Percentiles rank a stretch among this genome's conserved stretches.
Conservation (phyloP, 2,329 filamentous ascomycete species). For the Penicillium sp. region DNA sequence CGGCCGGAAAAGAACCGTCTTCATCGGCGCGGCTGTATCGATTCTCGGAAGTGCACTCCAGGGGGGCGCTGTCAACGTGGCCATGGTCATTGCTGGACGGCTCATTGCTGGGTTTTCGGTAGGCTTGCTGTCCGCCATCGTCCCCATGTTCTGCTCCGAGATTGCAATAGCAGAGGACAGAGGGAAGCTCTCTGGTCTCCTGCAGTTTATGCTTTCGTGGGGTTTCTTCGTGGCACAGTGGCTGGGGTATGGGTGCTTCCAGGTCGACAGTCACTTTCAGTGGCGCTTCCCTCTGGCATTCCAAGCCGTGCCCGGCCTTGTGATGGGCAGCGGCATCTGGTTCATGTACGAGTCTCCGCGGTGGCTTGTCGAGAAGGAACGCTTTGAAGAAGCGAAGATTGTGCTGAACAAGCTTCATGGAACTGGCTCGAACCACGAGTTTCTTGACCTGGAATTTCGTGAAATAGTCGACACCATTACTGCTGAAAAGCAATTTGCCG, state of each 20-base stretch:
- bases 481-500: slow-evolving; percentile 40
- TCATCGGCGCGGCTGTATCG: slow-evolving; percentile 14
- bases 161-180: slow-evolving; percentile 39
- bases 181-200: slow-evolving; percentile 35
- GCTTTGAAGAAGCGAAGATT: slow-evolving; percentile 27
- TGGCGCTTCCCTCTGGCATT: slow-evolving; percentile 49
- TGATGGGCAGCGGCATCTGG: slow-evolving; percentile 35
- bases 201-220: slow-evolving; percentile 45
- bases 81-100: slow-evolving; percentile 16
- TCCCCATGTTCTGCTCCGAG: slow-evolving; percentile 40
- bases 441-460: slow-evolving; percentile 45
- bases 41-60: slow-evolving; percentile 14
- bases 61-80: slow-evolving; percentile 13
- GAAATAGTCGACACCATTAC: slow-evolving; percentile 47
- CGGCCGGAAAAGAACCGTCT: slow-evolving; percentile 11
- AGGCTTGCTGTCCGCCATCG: slow-evolving; percentile 11
- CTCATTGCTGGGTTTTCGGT: slow-evolving; percentile 15
- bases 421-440: slow-evolving; percentile 20
- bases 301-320: slow-evolving; percentile 45
- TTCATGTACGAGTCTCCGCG: slow-evolving; percentile 37
- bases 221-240: slow-evolving; percentile 46
- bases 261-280: slow-evolving; percentile 10
- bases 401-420: slow-evolving; percentile 25
- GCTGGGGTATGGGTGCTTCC: slow-evolving; percentile 44
- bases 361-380: slow-evolving; percentile 32